phyloP scores from a whole-genome alignment of 352 stramenopile species.

The Elongisporangium undulatum region DNA sequence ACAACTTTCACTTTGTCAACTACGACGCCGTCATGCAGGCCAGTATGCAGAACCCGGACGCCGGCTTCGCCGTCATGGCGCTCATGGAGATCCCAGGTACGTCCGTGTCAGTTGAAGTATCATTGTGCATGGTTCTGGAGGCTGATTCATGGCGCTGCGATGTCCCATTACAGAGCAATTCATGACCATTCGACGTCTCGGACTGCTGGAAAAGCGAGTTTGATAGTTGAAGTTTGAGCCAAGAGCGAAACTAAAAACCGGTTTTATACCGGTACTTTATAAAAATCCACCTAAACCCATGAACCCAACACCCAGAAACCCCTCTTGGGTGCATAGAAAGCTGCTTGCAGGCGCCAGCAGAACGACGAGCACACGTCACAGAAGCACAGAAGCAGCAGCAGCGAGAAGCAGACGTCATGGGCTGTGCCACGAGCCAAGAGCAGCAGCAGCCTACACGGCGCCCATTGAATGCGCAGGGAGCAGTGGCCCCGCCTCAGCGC shows the following conservation, averaged over 20 bases:
- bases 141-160: not conserved
- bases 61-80: conserved; percentile 34
- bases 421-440: conserved; percentile 16
- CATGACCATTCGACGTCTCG: not conserved
- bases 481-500: not conserved
- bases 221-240: too few relatives aligned
- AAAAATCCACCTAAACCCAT: not conserved
- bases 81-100: conserved; percentile 45
- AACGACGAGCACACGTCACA: too few relatives aligned
- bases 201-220: not conserved
- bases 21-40: not conserved
- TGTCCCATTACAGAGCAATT: not conserved
- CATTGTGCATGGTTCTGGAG: not conserved
- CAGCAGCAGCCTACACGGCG: not conserved
- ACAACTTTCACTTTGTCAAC: not conserved
- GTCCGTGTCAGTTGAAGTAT: not conserved
- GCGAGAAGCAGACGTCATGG: conserved; percentile 5
- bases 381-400: not conserved
- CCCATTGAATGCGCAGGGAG: conserved; percentile 4
- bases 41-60: conserved; percentile 26
- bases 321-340: not conserved
- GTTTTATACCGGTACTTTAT: not conserved
- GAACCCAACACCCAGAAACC: not conserved
- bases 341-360: too few relatives aligned
- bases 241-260: not conserved